These are phyloP conservation scores for Choiromyces venosus DNA, from an alignment of 495 filamentous ascomycete species.

Conservation along the genomic window DNA sequence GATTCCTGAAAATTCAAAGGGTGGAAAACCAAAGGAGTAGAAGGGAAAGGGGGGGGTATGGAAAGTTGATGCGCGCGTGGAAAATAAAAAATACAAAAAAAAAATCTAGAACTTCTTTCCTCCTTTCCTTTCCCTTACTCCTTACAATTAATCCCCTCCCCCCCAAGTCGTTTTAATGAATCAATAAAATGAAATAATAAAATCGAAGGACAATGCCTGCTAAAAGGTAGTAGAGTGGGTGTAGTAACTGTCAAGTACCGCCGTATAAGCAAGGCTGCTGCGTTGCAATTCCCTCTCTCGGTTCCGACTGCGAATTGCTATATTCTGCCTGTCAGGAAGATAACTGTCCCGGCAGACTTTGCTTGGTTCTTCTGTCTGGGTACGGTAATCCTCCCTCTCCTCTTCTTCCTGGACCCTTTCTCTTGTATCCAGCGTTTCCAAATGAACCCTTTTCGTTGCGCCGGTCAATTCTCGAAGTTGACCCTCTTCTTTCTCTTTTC, in stretches of 20 bases:
- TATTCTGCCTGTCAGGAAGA: not conserved
- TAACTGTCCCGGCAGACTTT: not conserved
- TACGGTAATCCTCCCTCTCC: not conserved
- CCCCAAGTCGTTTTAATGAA: not conserved
- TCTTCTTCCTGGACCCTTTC: not conserved
- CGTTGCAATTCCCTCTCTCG: not conserved
- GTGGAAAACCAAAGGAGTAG: not conserved
- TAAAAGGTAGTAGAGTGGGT: not conserved
- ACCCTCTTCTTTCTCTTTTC: not conserved
- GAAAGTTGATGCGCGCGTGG: not conserved
- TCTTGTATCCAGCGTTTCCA: slow-evolving; percentile 20
- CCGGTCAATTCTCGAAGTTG: not conserved
- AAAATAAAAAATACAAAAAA: not conserved
- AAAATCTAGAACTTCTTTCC: not conserved
- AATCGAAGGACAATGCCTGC: not conserved
- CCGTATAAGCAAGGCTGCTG: not conserved
- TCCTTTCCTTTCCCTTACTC: no score
- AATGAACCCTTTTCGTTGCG: slow-evolving; percentile 10
- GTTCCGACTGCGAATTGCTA: not conserved
- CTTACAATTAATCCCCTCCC: not conserved
- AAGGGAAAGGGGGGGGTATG: not conserved
- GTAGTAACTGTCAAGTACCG: not conserved
- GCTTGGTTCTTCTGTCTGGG: slow-evolving; percentile 1
- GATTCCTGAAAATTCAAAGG: not conserved
- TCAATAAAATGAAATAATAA: not conserved